Base-by-base conservation (phyloP, 2,329 filamentous ascomycete species). In the Paracorniculantispora psalliotae region DNA sequence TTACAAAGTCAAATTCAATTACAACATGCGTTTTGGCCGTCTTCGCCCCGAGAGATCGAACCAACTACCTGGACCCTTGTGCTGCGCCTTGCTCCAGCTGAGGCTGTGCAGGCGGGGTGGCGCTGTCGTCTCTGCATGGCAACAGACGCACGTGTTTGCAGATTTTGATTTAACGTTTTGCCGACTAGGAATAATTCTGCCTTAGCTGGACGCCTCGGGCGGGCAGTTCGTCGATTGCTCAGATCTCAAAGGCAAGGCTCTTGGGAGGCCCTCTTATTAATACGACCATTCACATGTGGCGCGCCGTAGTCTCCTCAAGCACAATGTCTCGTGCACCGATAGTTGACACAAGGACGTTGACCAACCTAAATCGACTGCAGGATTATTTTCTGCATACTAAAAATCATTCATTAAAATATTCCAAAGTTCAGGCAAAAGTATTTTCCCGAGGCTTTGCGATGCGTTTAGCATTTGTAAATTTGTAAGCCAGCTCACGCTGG, bases 71-170 rank as follows among this genome's bases (percentile, higher is more conserved):
- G 15, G 10, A 17, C 23, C 26, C 30, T 17, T 6, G 9, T 2
- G 30, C 54, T 57, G 54, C 54, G 54, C 54, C 54, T 57, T 44
- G 35, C 46, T 21, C 35, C 44, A 41, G 54, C 54, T 57, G 44
- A 33, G 54, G 54, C 53, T 56, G 43, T 49, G 54, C 33, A 41
- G 15, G 33, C 12, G n/a, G 17, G 23, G 44, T 49, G 54, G 33
- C 44, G 33, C 12, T 23, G 12, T 21, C 44, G 39, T 30, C 23
- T 17, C 15, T 39, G 35, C 39, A 55, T 55, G 12, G 21, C 52
- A n/a, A 28, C 35, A 52, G 15, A n/a, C 26, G 23, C 53, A 41
- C 23, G 53, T 48, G 33, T 30, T 47, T 46, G 19, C 6, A 3
- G 3, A 26, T 47, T 46, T 35, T 7, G 7, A n/a, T 13, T 19